These are phyloP conservation scores for Alternaria consortialis DNA, from an alignment of 2,329 filamentous ascomycete species.

Conservation along the genomic window DNA sequence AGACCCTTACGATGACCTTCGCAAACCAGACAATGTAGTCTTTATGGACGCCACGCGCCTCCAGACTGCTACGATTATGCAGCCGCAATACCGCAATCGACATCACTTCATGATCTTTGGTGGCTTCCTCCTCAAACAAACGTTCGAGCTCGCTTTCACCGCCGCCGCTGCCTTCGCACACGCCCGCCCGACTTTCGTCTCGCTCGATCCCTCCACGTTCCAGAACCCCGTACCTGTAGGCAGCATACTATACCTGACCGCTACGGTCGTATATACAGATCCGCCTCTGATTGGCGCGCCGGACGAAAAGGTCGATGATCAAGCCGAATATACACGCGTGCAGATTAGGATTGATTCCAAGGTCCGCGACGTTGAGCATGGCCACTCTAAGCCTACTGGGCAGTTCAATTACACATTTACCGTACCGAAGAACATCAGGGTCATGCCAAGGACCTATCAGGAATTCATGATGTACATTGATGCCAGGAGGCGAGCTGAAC, in stretches of 20 bases:
- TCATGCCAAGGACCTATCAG: slow-evolving; percentile 70
- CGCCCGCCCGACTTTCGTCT: slow-evolving; percentile 74
- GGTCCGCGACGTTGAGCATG: slow-evolving; percentile 76
- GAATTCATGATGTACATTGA: slow-evolving; percentile 74
- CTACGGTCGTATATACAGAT: slow-evolving; percentile 76
- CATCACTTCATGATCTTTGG: slow-evolving; percentile 84
- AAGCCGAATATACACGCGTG: slow-evolving; percentile 65
- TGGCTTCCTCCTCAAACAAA: slow-evolving; percentile 76
- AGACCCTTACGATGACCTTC: slow-evolving; percentile 64
- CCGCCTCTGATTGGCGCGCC: slow-evolving; percentile 59
- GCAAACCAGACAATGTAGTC: slow-evolving; percentile 66
- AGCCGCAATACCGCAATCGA: slow-evolving; percentile 74
- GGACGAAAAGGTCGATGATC: slow-evolving; percentile 42
- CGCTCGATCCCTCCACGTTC: slow-evolving; percentile 77
- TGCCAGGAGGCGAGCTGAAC: slow-evolving; percentile 64
- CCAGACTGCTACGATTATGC: slow-evolving; percentile 76
- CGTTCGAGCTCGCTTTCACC: slow-evolving; percentile 79
- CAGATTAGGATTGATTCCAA: slow-evolving; percentile 77
- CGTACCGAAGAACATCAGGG: slow-evolving; percentile 70
- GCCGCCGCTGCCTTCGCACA: slow-evolving; percentile 76
- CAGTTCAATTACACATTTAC: slow-evolving; percentile 80
- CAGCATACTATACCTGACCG: slow-evolving; percentile 76
- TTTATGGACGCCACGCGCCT: slow-evolving; percentile 71
- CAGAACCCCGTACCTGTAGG: slow-evolving; percentile 79
- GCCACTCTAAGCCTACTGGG: slow-evolving; percentile 71